Evolutionary conservation across 202 grass and related monocot species (phyloP), one percentile per base, ranked within the genome.

Genomic region (Musa balbisiana): DNA sequence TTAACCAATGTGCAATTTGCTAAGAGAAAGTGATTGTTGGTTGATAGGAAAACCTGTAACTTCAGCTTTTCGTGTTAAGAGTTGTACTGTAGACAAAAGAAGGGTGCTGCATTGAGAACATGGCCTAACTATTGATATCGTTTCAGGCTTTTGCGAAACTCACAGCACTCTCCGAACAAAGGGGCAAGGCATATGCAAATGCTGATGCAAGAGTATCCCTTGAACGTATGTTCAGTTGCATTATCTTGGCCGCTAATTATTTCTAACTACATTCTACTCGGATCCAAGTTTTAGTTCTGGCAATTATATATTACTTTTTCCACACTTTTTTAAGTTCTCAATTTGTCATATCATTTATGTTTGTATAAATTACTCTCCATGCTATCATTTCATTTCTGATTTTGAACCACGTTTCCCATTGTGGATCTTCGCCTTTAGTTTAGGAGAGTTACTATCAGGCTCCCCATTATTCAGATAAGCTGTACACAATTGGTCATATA

Each of bases 161-260:
- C 64, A 91, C 85, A 80, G 86, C 73, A 0, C 95, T 98, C 14
- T 84, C 84, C 0, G 91, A 94, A 82, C 86, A 94, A 84, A 94
- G 91, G 81, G 89, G 89, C 0, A 85, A 90, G 79, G 88, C 87
- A 55, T 98, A 98, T 83, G 88, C 91, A 80, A 98, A 92, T 79
- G 95, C 95, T 0, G 95, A 98, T 81, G 87, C 87, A 21, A 92
- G 95, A 72, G 88, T 94, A 76, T 98, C 88, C 69, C 85, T 94
- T 2, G 87, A 94, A 98, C 83, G 95, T 98, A 90, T 71, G 72
- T 59, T 52, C 21, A 2, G 52, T 11, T 80, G 62, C 9, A 53
- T 64, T 72, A 51, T 74, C 33, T 58, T 15, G 8, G 20, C 26
- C 25, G 33, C 19, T 69, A 53, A 56, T 10, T 54, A 54, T 82